These are phyloP conservation scores for Punica granatum DNA, from an alignment of 345 rosid genomes.

Conservation along the genomic window DNA sequence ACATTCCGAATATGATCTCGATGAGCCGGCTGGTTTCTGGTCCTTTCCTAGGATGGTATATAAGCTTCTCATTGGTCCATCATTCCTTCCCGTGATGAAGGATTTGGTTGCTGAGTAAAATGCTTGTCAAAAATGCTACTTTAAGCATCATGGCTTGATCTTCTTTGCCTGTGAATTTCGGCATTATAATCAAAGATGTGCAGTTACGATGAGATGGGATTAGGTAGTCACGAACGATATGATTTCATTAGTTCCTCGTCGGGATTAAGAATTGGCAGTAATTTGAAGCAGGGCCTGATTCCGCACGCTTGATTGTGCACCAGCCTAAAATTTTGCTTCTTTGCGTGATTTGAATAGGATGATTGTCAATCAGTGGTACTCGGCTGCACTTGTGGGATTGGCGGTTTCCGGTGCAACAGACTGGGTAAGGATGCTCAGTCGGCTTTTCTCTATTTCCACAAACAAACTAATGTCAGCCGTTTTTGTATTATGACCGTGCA, in stretches of 20 bases:
- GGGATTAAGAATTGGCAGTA: neutral
- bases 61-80: neutral
- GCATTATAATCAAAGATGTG: too few species aligned
- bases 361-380: conserved; percentile 75
- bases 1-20: conserved; percentile 76
- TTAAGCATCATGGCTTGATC: too few species aligned
- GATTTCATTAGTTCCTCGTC: neutral
- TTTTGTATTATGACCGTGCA: neutral
- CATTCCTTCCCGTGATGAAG: neutral
- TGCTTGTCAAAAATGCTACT: too few species aligned
- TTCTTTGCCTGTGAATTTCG: too few species aligned
- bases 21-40: conserved; percentile 74
- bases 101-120: too few species aligned
- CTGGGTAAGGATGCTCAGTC: conserved; percentile 43
- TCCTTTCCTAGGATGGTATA: conserved; percentile 82
- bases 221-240: too few species aligned
- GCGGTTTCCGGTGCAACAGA: conserved; percentile 81
- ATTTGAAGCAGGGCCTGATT: neutral
- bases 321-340: neutral
- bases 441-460: neutral
- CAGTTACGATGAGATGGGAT: too few species aligned
- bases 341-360: conserved; percentile 35
- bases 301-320: neutral
- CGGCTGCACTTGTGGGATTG: conserved; percentile 59
- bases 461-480: neutral